Evolutionary conservation across 176 grass and related monocot species (phyloP), one percentile per base, ranked within the genome.

Genomic region (Miscanthus lutarioriparius): DNA sequence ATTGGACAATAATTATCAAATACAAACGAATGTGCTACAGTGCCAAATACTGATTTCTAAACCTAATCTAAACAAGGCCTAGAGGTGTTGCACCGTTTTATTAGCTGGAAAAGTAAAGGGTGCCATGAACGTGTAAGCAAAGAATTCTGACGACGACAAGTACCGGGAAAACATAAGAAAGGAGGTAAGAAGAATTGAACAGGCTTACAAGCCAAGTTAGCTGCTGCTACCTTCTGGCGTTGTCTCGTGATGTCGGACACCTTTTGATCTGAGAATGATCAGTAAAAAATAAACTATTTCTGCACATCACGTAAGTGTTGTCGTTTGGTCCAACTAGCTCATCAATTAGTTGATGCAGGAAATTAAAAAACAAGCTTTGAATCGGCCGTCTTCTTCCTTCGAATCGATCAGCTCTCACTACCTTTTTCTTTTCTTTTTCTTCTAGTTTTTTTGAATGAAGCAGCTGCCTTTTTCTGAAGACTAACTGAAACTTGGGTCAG

Each of bases 161-260:
- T 32, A 76, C 15, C 2, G 22, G 38, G 51, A 56, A 56, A 53
- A 56, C 53, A 56, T 8, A 56, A 56, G 45, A 64, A 67, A 36
- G 22, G 14, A 54, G 45, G 22, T 19, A 63, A 51, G 72, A 56
- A 44, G 45, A 14, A 48, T 66, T 65, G 4, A 64, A 15, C 53
- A 78, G 58, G 59, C 79, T 82, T 82, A 74, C 36, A 58, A 78
- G 45, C 54, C 78, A 82, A 86, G 88, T 43, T 53, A 65, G 78
- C 40, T 8, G 20, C n/a, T 22, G 33, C 15, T 17, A 49, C 80
- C 51, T 56, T 22, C 51, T 56, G 20, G 7, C 48, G 16, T 53
- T 53, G 53, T 44, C 25, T 33, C 10, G 4, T 61, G n/a, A 25
- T 20, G n/a, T 35, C 70, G 20, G 56, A 37, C 20, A 80, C 80